phyloP scores from a whole-genome alignment of 805 yeast genomes.

The Metahyphopichia silvanorum region DNA sequence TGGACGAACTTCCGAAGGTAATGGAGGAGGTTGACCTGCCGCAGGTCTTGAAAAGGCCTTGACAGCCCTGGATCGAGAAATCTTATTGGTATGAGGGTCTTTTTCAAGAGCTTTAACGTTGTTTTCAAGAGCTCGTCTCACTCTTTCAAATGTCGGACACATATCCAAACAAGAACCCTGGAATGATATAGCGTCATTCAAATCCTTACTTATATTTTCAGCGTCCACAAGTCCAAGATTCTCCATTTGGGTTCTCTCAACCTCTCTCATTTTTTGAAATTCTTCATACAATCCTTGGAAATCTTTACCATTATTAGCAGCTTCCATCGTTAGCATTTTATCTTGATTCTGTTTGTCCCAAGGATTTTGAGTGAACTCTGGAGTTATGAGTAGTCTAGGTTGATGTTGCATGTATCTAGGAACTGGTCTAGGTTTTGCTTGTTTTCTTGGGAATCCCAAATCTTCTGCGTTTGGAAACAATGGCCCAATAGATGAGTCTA shows the following conservation, averaged over 20 bases:
- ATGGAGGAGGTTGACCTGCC: constrained; percentile 96
- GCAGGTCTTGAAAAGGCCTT: constrained; percentile 96
- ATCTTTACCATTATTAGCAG: constrained; percentile 45
- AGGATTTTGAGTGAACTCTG: constrained; percentile 33
- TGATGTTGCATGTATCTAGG: constrained; percentile 37
- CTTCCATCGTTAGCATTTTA: constrained; percentile 53
- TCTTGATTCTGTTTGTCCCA: constrained; percentile 82
- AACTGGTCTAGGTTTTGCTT: constrained; percentile 18
- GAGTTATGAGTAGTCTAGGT: constrained; percentile 31
- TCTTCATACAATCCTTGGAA: constrained; percentile 72
- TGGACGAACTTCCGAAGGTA: constrained; percentile 96
- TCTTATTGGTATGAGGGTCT: constrained; percentile 51
- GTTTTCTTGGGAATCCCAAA: constrained; percentile 22
- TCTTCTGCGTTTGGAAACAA: constrained; percentile 25
- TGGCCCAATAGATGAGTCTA: constrained; percentile 24
- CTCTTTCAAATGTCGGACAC: constrained; percentile 94
- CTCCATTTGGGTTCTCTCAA: constrained; percentile 79
- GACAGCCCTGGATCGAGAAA: constrained; percentile 61
- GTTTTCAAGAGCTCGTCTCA: constrained; percentile 81
- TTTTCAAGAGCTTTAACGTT: constrained; percentile 78
- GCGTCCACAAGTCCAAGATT: constrained; percentile 78
- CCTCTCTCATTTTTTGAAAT: constrained; percentile 67
- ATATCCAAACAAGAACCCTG: constrained; percentile 87
- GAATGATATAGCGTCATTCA: constrained; percentile 85
- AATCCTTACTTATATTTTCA: constrained; percentile 74